Evolutionary conservation across 108 stramenopile genomes (phyloP), one percentile per base, ranked within the genome.

Genomic region (Aurantiochytrium sp.): DNA sequence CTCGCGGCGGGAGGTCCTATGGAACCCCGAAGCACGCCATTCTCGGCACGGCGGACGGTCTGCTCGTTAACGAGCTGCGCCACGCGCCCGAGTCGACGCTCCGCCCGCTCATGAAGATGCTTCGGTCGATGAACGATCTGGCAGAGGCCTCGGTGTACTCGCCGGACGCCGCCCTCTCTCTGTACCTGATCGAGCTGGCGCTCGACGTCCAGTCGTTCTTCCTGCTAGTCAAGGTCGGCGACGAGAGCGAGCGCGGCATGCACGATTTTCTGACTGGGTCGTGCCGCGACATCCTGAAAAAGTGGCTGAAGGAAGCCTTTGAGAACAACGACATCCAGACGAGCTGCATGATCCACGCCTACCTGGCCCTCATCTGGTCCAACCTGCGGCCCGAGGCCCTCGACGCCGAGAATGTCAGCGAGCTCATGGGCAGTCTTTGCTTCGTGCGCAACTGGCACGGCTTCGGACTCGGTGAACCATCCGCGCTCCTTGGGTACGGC

Each of bases 381-480:
- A 87, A 87, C 45, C 68, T 87, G 42, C 87, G 27, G 37, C 37
- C 55, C n/a, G 87, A 87, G n/a, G 68, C 27, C 4, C 45, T 50
- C 15, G 65, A 65, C 12, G 37, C 87, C 10, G 68, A 87, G 34
- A 68, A 65, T 21, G 87, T 68, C 24, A 48, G 65, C 4, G 4
- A 36, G 21, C 59, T 87, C 19, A 19, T 68, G 68, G 87, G 65
- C 10, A 68, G 65, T 42, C 0, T 87, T 0, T 65, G 65, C n/a
- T 87, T 68, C 37, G 87, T 87, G 10, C 68, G 65, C 21, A 87
- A 87, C 39, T 87, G 87, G 87, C 87, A 87, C 37, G 55, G 87
- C 21, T 87, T 87, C 69, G 87, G 87, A 8, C n/a, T 87, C 24
- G 87, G 87, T 4, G 65, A 87, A 68, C 65, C 65, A 12, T 39